These are phyloP conservation scores for Castanospermum australe DNA, from an alignment of 306 rosid species.

Conservation along the genomic window DNA sequence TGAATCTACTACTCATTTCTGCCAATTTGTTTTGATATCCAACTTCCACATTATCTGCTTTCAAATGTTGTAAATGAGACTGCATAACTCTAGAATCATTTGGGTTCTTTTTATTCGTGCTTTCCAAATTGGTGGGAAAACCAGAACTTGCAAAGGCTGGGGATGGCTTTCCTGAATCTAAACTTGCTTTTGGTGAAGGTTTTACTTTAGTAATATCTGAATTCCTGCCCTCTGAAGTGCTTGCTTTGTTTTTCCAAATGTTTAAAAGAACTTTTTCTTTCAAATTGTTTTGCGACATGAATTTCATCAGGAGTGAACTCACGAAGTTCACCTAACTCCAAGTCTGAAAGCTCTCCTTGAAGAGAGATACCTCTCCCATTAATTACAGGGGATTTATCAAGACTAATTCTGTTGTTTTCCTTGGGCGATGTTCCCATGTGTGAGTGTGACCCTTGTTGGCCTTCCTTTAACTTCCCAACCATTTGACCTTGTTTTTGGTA, in stretches of 20 bases:
- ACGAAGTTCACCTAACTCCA: constrained; percentile 96
- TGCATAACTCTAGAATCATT: constrained; percentile 58
- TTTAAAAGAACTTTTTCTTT: constrained; percentile 70
- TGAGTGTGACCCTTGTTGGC: constrained; percentile 41
- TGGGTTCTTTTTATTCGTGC: constrained; percentile 47
- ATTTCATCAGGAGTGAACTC: constrained; percentile 76
- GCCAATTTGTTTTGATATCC: constrained; percentile 51
- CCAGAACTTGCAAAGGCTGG: constrained; percentile 50
- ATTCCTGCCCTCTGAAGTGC: constrained; percentile 56
- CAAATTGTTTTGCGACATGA: constrained; percentile 63
- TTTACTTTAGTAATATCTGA: constrained; percentile 59
- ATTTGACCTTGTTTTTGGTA: constrained; percentile 59
- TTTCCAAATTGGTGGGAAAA: constrained; percentile 57
- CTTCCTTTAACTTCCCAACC: constrained; percentile 61
- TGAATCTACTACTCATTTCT: constrained; percentile 50
- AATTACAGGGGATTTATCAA: constrained; percentile 52
- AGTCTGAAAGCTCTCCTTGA: constrained; percentile 88
- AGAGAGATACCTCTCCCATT: constrained; percentile 70
- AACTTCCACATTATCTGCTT: constrained; percentile 53
- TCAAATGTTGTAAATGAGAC: constrained; percentile 56
- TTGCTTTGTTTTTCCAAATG: constrained; percentile 53
- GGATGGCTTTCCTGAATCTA: constrained; percentile 57
- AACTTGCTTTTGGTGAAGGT: constrained; percentile 47
- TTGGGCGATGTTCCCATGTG: constrained; percentile 55
- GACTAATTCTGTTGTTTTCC: constrained; percentile 47